Evolutionary conservation across 192 early-diverging fungal genomes (phyloP), one percentile per base, ranked within the genome.

Genomic region (Linnemannia schmuckeri): DNA sequence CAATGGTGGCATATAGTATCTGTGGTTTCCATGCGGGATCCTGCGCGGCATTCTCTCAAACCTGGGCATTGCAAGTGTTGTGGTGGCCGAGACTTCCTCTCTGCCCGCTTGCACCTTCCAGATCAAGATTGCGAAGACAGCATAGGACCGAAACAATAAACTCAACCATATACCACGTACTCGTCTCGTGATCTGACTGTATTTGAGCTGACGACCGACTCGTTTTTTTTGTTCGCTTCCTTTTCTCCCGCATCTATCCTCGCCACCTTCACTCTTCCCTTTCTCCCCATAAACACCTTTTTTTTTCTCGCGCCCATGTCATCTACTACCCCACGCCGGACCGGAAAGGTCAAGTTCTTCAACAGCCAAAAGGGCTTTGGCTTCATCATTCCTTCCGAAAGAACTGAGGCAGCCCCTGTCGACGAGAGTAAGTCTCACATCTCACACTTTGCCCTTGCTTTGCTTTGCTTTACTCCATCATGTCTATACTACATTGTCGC

Each of bases 1-100:
- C 38, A 33, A 33, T 66, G n/a, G 61, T 1, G n/a, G 30, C 30
- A 13, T 20, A 37, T 84, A 97, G 93, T 96, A 97, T 90, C 93
- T 98, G 20, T 98, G 97, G 92, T 95, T 98, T 79, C 99, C 99
- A 1, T 99, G 99, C 81, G 99, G 99, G 4, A 92, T 99, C 30
- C 95, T 99, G 40, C 93, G 99, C 41, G 99, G 99, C 30, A 96
- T 97, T 0, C 91, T 99, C 13, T 94, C 96, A 10, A 97, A 97
- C 87, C 91, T 98, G 72, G 99, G 99, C 33, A 91, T 99, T 30
- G 77, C 92, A 35, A 94, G 94, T 74, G 93, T 94, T 17, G 99
- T 99, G 9, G 93, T 96, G 33, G 97, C 97, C 5, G 98, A 99
- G 79, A 96, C 97, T 3, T 91, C 94, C 20, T 91, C 93, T 44